Percentiles rank a stretch among this genome's conserved stretches.
phyloP scores from a whole-genome alignment of 305 asterid genomes.

The Fraxinus sp. region DNA sequence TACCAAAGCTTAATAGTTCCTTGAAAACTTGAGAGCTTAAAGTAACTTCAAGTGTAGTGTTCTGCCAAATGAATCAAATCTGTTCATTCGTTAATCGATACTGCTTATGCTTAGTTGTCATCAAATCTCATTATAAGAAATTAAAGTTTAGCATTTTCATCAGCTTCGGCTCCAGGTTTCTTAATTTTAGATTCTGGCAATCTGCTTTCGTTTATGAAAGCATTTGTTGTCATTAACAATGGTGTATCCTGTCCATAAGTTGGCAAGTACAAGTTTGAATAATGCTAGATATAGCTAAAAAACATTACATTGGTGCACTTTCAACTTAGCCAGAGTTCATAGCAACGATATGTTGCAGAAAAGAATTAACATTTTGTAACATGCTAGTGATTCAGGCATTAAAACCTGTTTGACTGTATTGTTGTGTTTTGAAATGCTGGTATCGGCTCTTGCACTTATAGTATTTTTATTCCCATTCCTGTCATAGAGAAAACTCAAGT shows the following conservation, averaged over 20 bases:
- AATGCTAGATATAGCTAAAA: not conserved
- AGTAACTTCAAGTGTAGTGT: not conserved
- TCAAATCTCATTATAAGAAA: not conserved
- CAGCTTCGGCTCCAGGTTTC: not conserved
- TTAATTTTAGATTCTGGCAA: not conserved
- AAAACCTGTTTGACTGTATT: not conserved
- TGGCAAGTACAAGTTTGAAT: not conserved
- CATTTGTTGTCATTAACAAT: not conserved
- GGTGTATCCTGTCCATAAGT: not conserved
- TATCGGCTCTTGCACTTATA: conserved; percentile 18
- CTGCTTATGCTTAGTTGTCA: not conserved
- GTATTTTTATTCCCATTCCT: conserved; percentile 22
- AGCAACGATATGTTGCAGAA: not conserved
- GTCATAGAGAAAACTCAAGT: conserved; percentile 59
- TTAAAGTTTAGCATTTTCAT: not conserved
- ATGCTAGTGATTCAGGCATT: not conserved
- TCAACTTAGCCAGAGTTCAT: not conserved
- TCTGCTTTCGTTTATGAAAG: not conserved
- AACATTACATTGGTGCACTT: not conserved
- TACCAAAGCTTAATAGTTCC: not conserved
- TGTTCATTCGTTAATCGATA: not conserved
- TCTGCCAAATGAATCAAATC: not conserved
- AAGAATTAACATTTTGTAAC: not conserved
- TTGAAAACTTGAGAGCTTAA: not conserved
- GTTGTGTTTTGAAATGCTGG: conserved; percentile 5